phyloP scores from a whole-genome alignment of 2,329 filamentous ascomycete species.

The Epichloe aotearoae region DNA sequence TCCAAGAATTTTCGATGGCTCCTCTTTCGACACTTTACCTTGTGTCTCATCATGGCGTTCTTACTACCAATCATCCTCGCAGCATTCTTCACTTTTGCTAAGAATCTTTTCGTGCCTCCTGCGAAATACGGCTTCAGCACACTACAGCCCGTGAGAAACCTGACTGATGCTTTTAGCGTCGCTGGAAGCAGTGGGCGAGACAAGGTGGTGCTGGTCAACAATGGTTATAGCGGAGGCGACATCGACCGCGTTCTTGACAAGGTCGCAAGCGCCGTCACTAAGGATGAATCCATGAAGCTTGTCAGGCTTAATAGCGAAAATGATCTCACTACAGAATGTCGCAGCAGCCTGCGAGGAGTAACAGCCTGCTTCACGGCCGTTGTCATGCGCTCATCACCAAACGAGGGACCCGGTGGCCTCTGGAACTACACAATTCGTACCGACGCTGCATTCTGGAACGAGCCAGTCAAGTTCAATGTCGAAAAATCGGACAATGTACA shows the following conservation, averaged over 20 bases:
- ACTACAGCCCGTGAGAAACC: conserved; percentile 45
- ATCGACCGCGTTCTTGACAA: conserved; percentile 58
- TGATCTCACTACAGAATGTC: conserved; percentile 51
- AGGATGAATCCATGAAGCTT: conserved; percentile 38
- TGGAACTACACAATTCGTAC: conserved; percentile 84
- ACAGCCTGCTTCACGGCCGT: conserved; percentile 61
- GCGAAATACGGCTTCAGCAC: conserved; percentile 61
- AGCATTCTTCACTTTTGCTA: conserved; percentile 54
- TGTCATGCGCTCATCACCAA: conserved; percentile 63
- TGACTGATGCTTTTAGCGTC: conserved; percentile 48
- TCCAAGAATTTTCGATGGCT: conserved; percentile 49
- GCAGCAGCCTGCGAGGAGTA: conserved; percentile 50
- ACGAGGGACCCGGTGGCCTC: conserved; percentile 47
- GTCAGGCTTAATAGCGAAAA: conserved; percentile 38
- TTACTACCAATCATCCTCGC: conserved; percentile 45
- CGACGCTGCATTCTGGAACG: conserved; percentile 50
- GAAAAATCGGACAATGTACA: conserved; percentile 56
- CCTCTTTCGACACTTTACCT: conserved; percentile 36
- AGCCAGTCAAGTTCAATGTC: conserved; percentile 49
- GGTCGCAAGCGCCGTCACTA: conserved; percentile 43
- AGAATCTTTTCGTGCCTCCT: conserved; percentile 72
- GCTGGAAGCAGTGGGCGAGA: conserved; percentile 44
- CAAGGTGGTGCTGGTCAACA: conserved; percentile 69
- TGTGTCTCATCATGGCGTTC: conserved; percentile 43
- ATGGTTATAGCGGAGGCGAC: conserved; percentile 51